Evolutionary conservation across 805 yeast genomes (phyloP), one percentile per base, ranked within the genome.

Genomic region (Starmerella etchellsii): DNA sequence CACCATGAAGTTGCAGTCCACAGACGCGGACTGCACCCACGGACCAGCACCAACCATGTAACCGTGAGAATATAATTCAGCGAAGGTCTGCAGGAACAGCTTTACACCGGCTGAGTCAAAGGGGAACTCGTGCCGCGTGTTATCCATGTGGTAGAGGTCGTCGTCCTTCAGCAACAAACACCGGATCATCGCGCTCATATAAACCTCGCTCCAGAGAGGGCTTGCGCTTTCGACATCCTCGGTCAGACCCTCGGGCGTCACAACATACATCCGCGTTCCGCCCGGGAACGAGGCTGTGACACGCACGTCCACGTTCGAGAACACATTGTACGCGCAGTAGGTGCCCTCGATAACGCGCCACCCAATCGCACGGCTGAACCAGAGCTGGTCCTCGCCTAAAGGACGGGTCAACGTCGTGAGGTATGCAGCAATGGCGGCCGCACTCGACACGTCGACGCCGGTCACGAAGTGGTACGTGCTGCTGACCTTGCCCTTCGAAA

Each of bases 71-170:
- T 78, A 84, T 43, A 84, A 67, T 39, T 61, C 56, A 57, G 78
- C 84, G 56, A 81, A 81, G 1, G 77, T 81, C 19, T 63, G 62
- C 39, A 82, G 57, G 55, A 83, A 83, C 39, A 61, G 58, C 40
- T 63, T 62, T 2, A 78, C 75, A 13, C 67, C 60, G 24, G 64
- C 68, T 9, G 64, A 61, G 62, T 22, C 67, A 55, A 45, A 91
- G 71, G 4, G 96, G 96, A 52, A 84, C 42, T 83, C 67, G 44
- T 79, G 75, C 49, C 95, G 72, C 29, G 91, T 79, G 56, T 87
- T 94, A 9, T 85, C 94, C 41, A 91, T 70, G 37, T 73, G 69
- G 54, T 64, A 80, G 63, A 61, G 78, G 59, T 81, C 88, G 34
- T 78, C 84, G 38, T 84, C 94, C 38, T 81, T 84, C 48, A 74